Evolutionary conservation across 805 yeast species (phyloP).

Genomic region (Priceomyces fermenticarens): DNA sequence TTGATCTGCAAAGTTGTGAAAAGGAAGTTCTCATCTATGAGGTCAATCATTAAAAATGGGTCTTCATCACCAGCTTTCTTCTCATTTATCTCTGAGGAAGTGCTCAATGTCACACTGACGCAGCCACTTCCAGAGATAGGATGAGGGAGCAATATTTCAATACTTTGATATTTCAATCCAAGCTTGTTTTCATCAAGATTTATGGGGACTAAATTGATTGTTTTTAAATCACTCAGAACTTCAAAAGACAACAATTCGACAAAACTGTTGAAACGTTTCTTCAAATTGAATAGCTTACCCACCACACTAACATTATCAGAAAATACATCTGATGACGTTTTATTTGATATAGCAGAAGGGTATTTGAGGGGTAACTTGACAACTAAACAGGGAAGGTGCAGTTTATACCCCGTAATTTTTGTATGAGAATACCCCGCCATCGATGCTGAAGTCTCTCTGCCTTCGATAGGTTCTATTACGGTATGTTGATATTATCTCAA

Average conservation of each 20-base stretch:
- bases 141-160: constrained; percentile 28
- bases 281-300: constrained; percentile 23
- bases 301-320: constrained; percentile 12
- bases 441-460: not conserved
- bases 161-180: constrained; percentile 30
- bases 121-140: constrained; percentile 14
- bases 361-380: constrained; percentile 26
- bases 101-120: constrained; percentile 9
- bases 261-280: constrained; percentile 14
- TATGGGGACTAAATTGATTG: constrained; percentile 40
- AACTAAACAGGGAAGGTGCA: constrained; percentile 12
- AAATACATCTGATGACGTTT: constrained; percentile 23
- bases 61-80: constrained; percentile 9
- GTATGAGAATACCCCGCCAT: not conserved
- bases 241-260: constrained; percentile 29
- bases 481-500: not conserved
- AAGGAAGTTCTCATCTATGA: constrained; percentile 50
- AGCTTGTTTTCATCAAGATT: constrained; percentile 28
- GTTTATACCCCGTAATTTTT: constrained; percentile 15
- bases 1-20: constrained; percentile 49
- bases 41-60: constrained; percentile 44
- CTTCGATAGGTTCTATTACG: not conserved
- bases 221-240: constrained; percentile 26
- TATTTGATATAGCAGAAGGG: constrained; percentile 4
- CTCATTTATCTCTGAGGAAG: not conserved